phyloP scores from a whole-genome alignment of 768 basidiomycete genomes.

The Hericium erinaceus region DNA sequence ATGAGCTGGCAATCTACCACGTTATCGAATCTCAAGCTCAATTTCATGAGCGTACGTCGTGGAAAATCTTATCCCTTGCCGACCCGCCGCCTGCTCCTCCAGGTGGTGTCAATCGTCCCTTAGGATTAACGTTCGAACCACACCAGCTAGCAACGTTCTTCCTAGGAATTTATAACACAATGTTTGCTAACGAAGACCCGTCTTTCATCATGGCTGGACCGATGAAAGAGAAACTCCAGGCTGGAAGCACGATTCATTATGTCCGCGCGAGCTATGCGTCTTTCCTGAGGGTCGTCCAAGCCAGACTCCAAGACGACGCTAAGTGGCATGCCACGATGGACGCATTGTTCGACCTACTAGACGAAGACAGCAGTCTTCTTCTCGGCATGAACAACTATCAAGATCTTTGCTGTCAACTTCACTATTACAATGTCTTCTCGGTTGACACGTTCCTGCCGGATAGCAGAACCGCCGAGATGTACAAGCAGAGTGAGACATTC shows the following conservation, averaged over 20 bases:
- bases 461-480: background rate
- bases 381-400: background rate
- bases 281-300: slow-evolving; percentile 33
- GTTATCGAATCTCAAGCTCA: background rate
- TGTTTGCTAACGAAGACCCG: slow-evolving; percentile 35
- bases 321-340: slow-evolving; percentile 35
- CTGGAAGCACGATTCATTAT: slow-evolving; percentile 31
- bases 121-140: slow-evolving; percentile 19
- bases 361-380: background rate
- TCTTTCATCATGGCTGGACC: slow-evolving; percentile 1
- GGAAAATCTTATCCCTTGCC: slow-evolving; percentile 7
- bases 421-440: background rate
- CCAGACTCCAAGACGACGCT: slow-evolving; percentile 19
- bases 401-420: background rate
- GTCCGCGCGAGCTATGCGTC: slow-evolving; percentile 37
- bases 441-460: slow-evolving; percentile 7
- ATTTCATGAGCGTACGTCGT: background rate
- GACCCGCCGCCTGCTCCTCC: slow-evolving; percentile 3
- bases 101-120: background rate
- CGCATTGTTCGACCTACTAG: slow-evolving; percentile 16
- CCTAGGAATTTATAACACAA: slow-evolving; percentile 31
- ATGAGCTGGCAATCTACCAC: background rate
- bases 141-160: slow-evolving; percentile 29
- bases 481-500: background rate
- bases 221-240: background rate